Conservation (phyloP, 306 rosid species). For the Lathyrus oleraceus region DNA sequence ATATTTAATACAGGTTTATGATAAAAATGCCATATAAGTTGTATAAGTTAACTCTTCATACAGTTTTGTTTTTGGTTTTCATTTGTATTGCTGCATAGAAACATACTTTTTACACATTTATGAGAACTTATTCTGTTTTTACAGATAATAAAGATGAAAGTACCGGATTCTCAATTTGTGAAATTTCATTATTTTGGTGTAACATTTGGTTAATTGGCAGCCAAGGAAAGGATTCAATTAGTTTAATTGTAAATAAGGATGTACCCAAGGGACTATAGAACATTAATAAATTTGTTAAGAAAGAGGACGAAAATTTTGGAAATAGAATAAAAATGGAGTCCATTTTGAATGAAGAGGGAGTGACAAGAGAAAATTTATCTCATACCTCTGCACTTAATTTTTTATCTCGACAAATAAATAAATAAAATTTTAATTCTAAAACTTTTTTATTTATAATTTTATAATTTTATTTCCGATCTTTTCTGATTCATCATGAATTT, state of each 20-base stretch:
- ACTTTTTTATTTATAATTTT: too few species aligned
- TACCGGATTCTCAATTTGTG: conserved; percentile 34
- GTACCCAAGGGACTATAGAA: too few species aligned
- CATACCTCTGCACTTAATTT: too few species aligned
- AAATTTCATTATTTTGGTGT: conserved; percentile 14
- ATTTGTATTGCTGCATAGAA: conserved; percentile 4
- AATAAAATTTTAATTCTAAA: too few species aligned
- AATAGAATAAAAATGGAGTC: neutral
- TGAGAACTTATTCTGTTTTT: conserved; percentile 39
- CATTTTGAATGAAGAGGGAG: conserved; percentile 31
- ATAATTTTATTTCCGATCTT: too few species aligned
- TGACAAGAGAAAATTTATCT: conserved; percentile 1
- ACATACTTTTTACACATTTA: neutral
- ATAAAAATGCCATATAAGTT: neutral
- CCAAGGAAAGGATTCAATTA: conserved; percentile 19
- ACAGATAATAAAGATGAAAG: conserved; percentile 40
- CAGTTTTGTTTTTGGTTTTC: conserved; percentile 11
- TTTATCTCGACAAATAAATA: too few species aligned
- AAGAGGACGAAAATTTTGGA: conserved; percentile 28
- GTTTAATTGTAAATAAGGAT: conserved; percentile 26
- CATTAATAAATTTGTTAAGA: conserved; percentile 13
- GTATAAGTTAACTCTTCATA: neutral
- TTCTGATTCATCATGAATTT: too few species aligned
- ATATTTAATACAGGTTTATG: neutral
- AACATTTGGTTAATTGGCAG: conserved; percentile 15